These are phyloP conservation scores for Fraxinus ornus DNA, from an alignment of 305 asterid species.

Conservation along the genomic window DNA sequence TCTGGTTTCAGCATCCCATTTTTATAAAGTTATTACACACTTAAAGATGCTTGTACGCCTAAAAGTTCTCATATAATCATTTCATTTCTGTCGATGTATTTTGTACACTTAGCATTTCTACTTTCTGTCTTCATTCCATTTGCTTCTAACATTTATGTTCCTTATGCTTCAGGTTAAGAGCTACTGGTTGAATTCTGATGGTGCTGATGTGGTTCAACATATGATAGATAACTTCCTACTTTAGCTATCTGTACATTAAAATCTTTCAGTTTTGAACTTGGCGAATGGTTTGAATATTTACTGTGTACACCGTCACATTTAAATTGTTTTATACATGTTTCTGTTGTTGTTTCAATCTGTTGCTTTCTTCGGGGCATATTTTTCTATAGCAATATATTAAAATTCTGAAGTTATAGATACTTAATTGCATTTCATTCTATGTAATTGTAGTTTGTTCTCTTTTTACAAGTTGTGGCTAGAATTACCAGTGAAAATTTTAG, in stretches of 20 bases:
- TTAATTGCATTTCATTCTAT: neutral
- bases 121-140: neutral
- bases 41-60: neutral
- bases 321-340: neutral
- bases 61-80: neutral
- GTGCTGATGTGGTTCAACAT: conserved; percentile 87
- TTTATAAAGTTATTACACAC: neutral
- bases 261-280: neutral
- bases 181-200: conserved; percentile 90
- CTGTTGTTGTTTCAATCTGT: neutral
- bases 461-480: conserved; percentile 4
- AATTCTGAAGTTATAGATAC: neutral
- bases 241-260: conserved; percentile 26
- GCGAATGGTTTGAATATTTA: neutral
- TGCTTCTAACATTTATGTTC: neutral
- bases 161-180: conserved; percentile 61
- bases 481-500: neutral
- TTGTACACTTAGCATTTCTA: neutral
- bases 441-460: neutral
- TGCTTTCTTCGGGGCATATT: neutral
- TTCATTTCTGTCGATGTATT: neutral
- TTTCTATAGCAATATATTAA: neutral
- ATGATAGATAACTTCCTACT: conserved; percentile 77
- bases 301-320: conserved; percentile 1
- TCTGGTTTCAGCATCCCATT: neutral